Percentiles rank a stretch among this genome's conserved stretches.
These are phyloP conservation scores for Candida jianshihensis DNA, from an alignment of 805 yeast species.

Conservation along the genomic window DNA sequence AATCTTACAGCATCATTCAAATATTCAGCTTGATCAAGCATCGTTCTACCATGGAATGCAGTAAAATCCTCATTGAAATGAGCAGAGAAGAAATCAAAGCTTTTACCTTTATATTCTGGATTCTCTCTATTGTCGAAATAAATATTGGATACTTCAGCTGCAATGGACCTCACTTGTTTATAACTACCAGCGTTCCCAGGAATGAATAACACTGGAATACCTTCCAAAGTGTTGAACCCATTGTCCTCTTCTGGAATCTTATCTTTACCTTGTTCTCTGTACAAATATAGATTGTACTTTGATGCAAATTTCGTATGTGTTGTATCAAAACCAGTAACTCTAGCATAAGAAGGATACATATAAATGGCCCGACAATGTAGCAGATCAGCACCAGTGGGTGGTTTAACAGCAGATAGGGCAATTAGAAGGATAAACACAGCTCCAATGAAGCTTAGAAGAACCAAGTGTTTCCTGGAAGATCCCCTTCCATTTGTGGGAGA, in stretches of 20 bases:
- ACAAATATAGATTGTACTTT: constrained; percentile 78
- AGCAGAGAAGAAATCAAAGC: constrained; percentile 81
- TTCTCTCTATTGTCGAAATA: constrained; percentile 31
- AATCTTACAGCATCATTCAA: constrained; percentile 80
- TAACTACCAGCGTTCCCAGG: constrained; percentile 98
- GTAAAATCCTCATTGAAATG: constrained; percentile 95
- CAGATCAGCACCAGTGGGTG: constrained; percentile 36
- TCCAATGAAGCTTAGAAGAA: constrained; percentile 1
- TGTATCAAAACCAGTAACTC: constrained; percentile 66
- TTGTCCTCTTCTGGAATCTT: constrained; percentile 37
- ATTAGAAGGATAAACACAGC: neutral
- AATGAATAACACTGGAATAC: constrained; percentile 85
- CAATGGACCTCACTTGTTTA: constrained; percentile 86
- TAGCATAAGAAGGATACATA: constrained; percentile 83
- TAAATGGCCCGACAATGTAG: constrained; percentile 59
- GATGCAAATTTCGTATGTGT: constrained; percentile 62
- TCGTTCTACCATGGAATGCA: constrained; percentile 91
- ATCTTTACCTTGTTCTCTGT: constrained; percentile 77
- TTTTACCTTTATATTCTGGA: constrained; percentile 27
- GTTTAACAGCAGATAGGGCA: neutral
- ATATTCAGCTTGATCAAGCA: constrained; percentile 90
- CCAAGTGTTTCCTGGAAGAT: neutral
- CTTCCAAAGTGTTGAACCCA: constrained; percentile 33
- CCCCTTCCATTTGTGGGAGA: neutral
- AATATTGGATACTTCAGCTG: constrained; percentile 64